Evolutionary conservation across 225 moss, liverwort and hornwort genomes (phyloP), one percentile per base, ranked within the genome.

Genomic region (Anthoceros angustus): DNA sequence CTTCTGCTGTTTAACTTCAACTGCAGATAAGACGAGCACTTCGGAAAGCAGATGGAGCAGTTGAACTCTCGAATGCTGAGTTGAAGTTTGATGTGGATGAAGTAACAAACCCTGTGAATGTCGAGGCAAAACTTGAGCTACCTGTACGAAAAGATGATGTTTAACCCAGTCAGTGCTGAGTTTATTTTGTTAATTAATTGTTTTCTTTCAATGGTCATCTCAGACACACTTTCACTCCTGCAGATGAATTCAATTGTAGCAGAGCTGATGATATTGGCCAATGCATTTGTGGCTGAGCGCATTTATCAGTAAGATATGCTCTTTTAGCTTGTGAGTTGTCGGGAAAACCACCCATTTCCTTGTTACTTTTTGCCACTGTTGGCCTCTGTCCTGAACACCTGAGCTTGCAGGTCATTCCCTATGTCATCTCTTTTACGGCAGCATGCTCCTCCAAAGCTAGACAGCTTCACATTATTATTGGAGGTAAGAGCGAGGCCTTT

Each of bases 191-290:
- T 46, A 20, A 10, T 43, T 43, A 14, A 38, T 18, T 25, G 46
- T 20, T 55, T 18, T 55, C n/a, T 15, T 18, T 23, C 4, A 1
- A 18, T 18, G 4, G 8, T 55, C n/a, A 8, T 9, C 23, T 23
- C 55, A 7, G 10, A 55, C 55, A 55, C 6, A 55, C 23, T 7
- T 7, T 55, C 18, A 12, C n/a, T 70, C 68, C 66, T 62, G 64
- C 65, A 80, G 80, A 80, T 80, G 80, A 80, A 80, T 70, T 80
- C 76, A 73, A 80, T 80, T 49, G 80, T 80, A 23, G 80, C 80
- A 14, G 80, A 80, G 55, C 55, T 80, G 80, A 80, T 80, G 80
- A 77, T 80, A 39, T 42, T 80, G 48, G 80, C 80, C 38, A 80
- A 80, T 45, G 71, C 76, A 10, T 80, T 49, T 67, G 80, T 80